Base-by-base conservation (phyloP, 768 basidiomycete genomes). In the Strobilomyces confusus region DNA sequence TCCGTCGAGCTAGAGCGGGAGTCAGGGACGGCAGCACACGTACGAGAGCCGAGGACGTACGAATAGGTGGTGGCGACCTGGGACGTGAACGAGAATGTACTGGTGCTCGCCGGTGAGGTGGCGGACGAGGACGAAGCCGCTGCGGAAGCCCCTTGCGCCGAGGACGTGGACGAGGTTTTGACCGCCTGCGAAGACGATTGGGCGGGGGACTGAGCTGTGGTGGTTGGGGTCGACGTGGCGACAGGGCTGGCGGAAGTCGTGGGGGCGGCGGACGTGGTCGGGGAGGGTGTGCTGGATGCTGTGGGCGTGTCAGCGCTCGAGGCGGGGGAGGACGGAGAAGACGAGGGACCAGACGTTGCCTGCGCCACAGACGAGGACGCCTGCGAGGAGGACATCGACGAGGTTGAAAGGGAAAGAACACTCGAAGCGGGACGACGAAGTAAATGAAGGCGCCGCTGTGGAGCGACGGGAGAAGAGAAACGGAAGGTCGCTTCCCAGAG, bases 331-430 rank as follows among this genome's bases (percentile, higher is more conserved):
- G 56, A 4, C 20, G 49, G 1, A 45, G 57, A 42, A 20, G 7
- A 34, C 7, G 57, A 26, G 2, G 11, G 45, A 67, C 63, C 67
- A 50, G 57, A 40, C 11, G 43, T 3, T 3, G 48, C 3, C 53
- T 25, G 42, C 22, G 38, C 12, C 44, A 32, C 13, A 30, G 59
- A 50, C 19, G 42, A 40, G 4, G 53, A 1, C 1, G 52, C 6
- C 5, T 30, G 30, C 9, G 59, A 19, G n/a, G 65, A 49, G 48
- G 65, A 65, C 62, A 67, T 64, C 55, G 48, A 51, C 40, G 20
- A 13, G 19, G 32, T 42, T 15, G 43, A 45, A 51, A 19, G 19
- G 22, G 8, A 36, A 17, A 36, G 34, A 36, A 36, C 9, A 33
- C 11, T 3, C 29, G 37, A 11, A 47, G 1, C 29, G n/a, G n/a